phyloP scores from a whole-genome alignment of 495 filamentous ascomycete species.

The Cryomyces antarcticus region DNA sequence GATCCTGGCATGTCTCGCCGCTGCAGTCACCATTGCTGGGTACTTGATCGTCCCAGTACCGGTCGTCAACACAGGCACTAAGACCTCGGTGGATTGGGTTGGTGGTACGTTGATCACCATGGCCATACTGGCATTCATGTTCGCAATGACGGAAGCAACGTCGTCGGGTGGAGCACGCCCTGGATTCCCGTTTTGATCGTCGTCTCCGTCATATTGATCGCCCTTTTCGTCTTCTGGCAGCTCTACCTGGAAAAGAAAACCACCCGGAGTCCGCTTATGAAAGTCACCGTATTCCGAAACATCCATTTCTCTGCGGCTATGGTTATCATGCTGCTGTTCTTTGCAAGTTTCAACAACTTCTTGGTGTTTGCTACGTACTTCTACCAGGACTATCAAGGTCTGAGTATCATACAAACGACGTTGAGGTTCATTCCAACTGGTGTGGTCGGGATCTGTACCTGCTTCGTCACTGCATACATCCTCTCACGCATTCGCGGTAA shows the following conservation, averaged over 20 bases:
- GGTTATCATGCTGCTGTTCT: slow-evolving; percentile 37
- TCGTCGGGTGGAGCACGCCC: slow-evolving; percentile 44
- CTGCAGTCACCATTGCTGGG: slow-evolving; percentile 10
- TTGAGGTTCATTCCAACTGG: slow-evolving; percentile 41
- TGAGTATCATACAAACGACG: slow-evolving; percentile 32
- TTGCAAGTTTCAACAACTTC: slow-evolving; percentile 36
- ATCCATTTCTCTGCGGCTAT: slow-evolving; percentile 34
- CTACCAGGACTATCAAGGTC: slow-evolving; percentile 38
- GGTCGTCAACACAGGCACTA: slow-evolving; percentile 2
- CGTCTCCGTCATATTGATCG: slow-evolving; percentile 36
- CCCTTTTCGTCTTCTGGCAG: slow-evolving; percentile 44
- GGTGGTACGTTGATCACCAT: slow-evolving; percentile 18
- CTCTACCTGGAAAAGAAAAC: slow-evolving; percentile 29
- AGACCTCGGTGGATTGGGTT: slow-evolving; percentile 23
- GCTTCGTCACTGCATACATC: slow-evolving; percentile 31
- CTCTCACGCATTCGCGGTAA: slow-evolving; percentile 30
- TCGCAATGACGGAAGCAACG: slow-evolving; percentile 41
- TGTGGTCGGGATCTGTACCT: slow-evolving; percentile 27
- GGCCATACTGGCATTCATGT: slow-evolving; percentile 30
- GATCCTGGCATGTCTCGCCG: slow-evolving; percentile 15
- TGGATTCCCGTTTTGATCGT: slow-evolving; percentile 46
- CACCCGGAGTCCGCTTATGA: slow-evolving; percentile 33
- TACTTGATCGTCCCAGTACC: slow-evolving; percentile 16
- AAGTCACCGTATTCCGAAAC: slow-evolving; percentile 33
- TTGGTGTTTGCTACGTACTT: slow-evolving; percentile 41